Conservation (phyloP, 352 stramenopile species). For the Pythium guiyangense region DNA sequence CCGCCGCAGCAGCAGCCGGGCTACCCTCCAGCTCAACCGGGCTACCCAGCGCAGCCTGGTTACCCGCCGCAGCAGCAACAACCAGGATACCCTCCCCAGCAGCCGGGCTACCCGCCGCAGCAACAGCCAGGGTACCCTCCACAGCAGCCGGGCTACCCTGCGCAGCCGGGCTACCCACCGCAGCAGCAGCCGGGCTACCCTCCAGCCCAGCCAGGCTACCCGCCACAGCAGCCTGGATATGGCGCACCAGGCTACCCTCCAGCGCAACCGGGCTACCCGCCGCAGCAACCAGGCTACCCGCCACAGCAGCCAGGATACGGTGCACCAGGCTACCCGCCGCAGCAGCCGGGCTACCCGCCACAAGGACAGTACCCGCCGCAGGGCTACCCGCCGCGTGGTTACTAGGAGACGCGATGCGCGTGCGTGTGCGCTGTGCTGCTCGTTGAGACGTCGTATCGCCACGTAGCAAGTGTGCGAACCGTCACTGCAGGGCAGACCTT, state of each 20-base stretch:
- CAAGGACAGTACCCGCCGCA: too few species aligned
- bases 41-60: constrained; percentile 4
- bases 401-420: background rate
- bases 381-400: constrained; percentile 5
- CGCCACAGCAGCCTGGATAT: constrained; percentile 22
- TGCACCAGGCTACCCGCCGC: too few species aligned
- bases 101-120: too few species aligned
- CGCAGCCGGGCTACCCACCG: constrained; percentile 17
- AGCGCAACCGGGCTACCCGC: constrained; percentile 16
- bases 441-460: background rate
- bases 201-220: constrained; percentile 19
- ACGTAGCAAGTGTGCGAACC: background rate
- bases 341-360: too few species aligned
- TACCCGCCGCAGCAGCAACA: constrained; percentile 19
- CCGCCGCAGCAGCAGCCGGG: background rate
- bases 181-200: constrained; percentile 22
- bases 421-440: constrained; percentile 12
- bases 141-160: constrained; percentile 18
- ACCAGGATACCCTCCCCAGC: constrained; percentile 23
- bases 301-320: too few species aligned
- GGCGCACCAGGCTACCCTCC: constrained; percentile 19
- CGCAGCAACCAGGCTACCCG: constrained; percentile 13
- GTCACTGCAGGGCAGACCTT: too few species aligned
- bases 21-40: background rate
- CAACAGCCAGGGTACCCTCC: too few species aligned